Evolutionary conservation across 225 moss, liverwort and hornwort genomes (phyloP), one percentile per base, ranked within the genome.

Genomic region (Sphagnum contortum): DNA sequence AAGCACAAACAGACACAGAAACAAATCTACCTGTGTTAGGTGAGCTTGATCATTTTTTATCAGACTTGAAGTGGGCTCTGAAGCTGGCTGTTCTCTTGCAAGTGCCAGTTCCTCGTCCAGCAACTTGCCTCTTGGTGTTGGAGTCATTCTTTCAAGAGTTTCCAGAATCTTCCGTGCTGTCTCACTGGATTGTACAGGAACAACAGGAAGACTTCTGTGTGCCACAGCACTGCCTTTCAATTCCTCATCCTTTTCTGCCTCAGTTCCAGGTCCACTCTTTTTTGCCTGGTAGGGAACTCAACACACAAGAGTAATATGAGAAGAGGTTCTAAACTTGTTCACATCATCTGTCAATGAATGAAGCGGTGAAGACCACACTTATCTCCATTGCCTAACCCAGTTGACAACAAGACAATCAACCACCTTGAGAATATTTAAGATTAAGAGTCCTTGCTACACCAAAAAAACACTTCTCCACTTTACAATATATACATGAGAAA

Each of bases 111-210:
- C 95, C 51, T 92, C 84, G 65, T 88, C 88, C 51, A 92, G 61
- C 6, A 83, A 79, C 70, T 88, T 96, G 6, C 89, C 86, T 62
- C 81, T 80, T 0, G 92, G 95, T 68, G 95, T 92, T 68, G 95
- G 92, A 63, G 92, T 90, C 90, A 96, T 92, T 84, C 84, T 88
- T 50, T 96, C 95, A 66, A 96, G 67, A 56, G 95, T 96, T 73
- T 92, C 95, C 72, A 96, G 64, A 74, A 96, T 96, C 75, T 90
- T 96, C 3, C 95, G 90, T 44, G 95, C 95, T 51, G 95, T 96
- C 68, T 86, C 92, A 77, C 91, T 92, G 61, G 82, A 83, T 63
- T 81, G 83, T 66, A 72, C 71, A 52, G 69, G 71, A 12, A 77
- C 77, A 51, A 70, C 62, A 57, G 54, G 57, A 70, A 64, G 65